Evolutionary conservation across 2,329 filamentous ascomycete species (phyloP), one percentile per base, ranked within the genome.

Genomic region (Zymoseptoria crescenta): DNA sequence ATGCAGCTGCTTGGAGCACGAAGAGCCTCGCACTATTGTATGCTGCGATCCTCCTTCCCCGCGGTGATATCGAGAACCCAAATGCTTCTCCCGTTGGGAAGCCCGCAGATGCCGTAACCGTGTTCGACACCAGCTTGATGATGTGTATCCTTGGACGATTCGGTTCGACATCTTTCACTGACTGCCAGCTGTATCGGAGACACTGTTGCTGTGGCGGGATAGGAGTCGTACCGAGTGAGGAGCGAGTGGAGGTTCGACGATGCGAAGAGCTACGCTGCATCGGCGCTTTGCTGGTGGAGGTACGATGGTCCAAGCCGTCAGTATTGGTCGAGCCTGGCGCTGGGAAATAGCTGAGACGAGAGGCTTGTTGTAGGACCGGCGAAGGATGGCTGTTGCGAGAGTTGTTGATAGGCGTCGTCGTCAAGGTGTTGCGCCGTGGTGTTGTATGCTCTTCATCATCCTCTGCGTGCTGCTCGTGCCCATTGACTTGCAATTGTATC

Each of bases 1-100:
- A 74, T 0, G 78, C 78, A 21, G 82, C 80, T 3, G 89, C 78
- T 70, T 93, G 86, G 55, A 96, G 77, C 35, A 95, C 83, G 67
- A 92, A 88, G 64, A 96, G 89, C 59, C 91, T 82, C 10, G 90
- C 92, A 45, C 91, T 95, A 73, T 90, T 95, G 72, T 91, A 89
- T 55, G 88, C 90, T 49, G 95, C 81, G 29, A 95, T 75, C 66
- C 87, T 83, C 65, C 87, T 85, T 2, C 89, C 90, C 56, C 82
- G 84, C 5, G 89, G 85, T 1, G 91, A 95, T 60, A 90, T 84
- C 62, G 83, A 85, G 73, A 95, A 96, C 57, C 90, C 88, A 76
- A 96, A 89, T 52, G 89, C 89, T 73, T 96, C 91, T 30, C 72
- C 72, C 8, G 68, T 68, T 3, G 90, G 91, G 62, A 87, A 87